Conservation (phyloP, 192 early-diverging fungal genomes). For the Coemansia sp. region DNA sequence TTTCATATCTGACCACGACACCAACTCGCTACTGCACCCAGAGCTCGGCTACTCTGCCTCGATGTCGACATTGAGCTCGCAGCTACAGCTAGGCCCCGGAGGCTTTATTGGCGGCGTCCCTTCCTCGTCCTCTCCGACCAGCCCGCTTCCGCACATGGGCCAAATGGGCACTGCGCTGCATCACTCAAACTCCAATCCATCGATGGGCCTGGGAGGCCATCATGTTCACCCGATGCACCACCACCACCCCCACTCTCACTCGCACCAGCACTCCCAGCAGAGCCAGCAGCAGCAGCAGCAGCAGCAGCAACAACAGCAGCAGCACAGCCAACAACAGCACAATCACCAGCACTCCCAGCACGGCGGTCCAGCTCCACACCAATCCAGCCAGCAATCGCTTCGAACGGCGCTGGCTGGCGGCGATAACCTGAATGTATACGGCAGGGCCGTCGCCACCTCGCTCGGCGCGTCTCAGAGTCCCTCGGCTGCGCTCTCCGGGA, state of each 20-base stretch:
- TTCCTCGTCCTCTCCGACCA: slow-evolving; percentile 37
- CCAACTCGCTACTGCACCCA: slow-evolving; percentile 47
- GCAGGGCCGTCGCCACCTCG: slow-evolving; percentile 19
- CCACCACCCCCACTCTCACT: slow-evolving; percentile 8
- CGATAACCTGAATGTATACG: slow-evolving; percentile 34
- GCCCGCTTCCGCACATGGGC: slow-evolving; percentile 42
- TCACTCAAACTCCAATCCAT: slow-evolving; percentile 42
- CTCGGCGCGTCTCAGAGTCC: slow-evolving; percentile 17
- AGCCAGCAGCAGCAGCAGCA: slow-evolving; percentile 18
- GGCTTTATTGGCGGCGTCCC: slow-evolving; percentile 39
- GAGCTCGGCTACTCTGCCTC: slow-evolving; percentile 48
- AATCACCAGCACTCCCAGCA: slow-evolving; percentile 7
- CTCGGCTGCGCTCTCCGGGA: slow-evolving; percentile 16
- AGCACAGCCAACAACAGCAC: slow-evolving; percentile 14
- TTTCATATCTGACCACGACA: slow-evolving; percentile 54
- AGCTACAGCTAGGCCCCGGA: slow-evolving; percentile 43
- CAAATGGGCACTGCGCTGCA: slow-evolving; percentile 45
- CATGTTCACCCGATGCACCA: slow-evolving; percentile 12
- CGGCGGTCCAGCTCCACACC: slow-evolving; percentile 2
- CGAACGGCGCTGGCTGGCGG: slow-evolving; percentile 36
- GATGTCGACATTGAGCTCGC: slow-evolving; percentile 41
- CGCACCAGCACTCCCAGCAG: slow-evolving; percentile 20
- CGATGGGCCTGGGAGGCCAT: slow-evolving; percentile 18
- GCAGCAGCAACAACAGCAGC: slow-evolving; percentile 15
- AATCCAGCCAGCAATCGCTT: slow-evolving; percentile 36